Conservation (phyloP, 2,329 filamentous ascomycete species). For the Paraphoma chrysanthemicola region DNA sequence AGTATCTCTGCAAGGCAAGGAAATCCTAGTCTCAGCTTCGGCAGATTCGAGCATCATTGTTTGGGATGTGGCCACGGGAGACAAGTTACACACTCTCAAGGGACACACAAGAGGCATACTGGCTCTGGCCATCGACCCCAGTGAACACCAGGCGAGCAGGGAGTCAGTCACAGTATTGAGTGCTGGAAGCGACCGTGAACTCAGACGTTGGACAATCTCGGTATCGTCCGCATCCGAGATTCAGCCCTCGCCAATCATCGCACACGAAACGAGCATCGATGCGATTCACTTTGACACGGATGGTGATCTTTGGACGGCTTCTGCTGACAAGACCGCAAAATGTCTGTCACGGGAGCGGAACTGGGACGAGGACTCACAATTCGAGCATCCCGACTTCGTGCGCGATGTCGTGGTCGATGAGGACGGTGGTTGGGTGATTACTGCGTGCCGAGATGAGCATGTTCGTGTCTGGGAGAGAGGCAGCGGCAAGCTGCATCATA, state of each 20-base stretch:
- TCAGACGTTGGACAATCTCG: constrained; percentile 75
- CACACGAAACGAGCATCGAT: constrained; percentile 92
- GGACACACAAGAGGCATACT: constrained; percentile 82
- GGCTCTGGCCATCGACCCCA: constrained; percentile 76
- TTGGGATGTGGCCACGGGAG: constrained; percentile 76
- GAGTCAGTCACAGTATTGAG: constrained; percentile 69
- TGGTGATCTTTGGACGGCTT: constrained; percentile 88
- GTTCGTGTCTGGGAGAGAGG: constrained; percentile 85
- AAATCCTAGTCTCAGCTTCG: constrained; percentile 58
- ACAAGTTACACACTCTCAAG: constrained; percentile 76
- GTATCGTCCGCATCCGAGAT: constrained; percentile 28
- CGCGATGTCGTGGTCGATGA: constrained; percentile 75
- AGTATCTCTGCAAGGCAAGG: constrained; percentile 65
- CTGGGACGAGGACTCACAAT: constrained; percentile 75
- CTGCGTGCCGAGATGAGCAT: constrained; percentile 89
- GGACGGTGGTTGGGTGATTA: constrained; percentile 79
- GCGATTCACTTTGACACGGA: constrained; percentile 75
- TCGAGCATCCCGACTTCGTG: constrained; percentile 89
- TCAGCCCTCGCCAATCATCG: constrained; percentile 65
- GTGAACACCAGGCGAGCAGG: constrained; percentile 27
- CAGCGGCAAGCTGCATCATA: constrained; percentile 75
- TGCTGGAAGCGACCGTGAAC: constrained; percentile 68
- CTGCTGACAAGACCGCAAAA: constrained; percentile 86
- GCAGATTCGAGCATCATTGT: constrained; percentile 66
- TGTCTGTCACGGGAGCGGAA: constrained; percentile 73